phyloP scores from a whole-genome alignment of 2,329 filamentous ascomycete genomes.

The Aspergillus vadensis region DNA sequence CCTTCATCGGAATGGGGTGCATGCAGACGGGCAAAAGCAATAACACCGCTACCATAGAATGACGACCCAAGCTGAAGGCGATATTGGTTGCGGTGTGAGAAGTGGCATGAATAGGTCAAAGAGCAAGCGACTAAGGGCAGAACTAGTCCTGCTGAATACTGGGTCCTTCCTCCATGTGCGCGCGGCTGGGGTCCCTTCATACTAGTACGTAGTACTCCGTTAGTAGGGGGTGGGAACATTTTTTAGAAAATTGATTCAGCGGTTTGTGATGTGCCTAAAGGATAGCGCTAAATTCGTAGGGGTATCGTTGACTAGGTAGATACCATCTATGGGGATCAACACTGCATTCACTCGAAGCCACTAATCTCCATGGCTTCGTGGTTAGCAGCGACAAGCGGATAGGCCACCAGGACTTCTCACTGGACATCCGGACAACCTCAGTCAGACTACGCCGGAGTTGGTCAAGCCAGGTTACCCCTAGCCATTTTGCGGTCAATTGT shows the following conservation, averaged over 20 bases:
- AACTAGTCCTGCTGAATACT: no score
- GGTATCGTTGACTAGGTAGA: not conserved
- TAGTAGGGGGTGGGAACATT: not conserved
- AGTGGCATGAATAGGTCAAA: not conserved
- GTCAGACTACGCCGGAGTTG: not conserved
- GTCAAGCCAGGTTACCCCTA: not conserved
- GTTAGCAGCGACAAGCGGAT: not conserved
- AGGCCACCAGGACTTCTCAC: not conserved
- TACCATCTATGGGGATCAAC: conserved; percentile 14
- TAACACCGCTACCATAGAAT: not conserved
- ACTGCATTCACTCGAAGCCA: conserved; percentile 16
- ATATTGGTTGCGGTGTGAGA: not conserved
- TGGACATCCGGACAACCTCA: not conserved
- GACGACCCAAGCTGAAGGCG: not conserved
- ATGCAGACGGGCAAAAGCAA: conserved; percentile 5
- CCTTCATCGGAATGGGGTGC: not conserved
- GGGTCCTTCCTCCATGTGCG: conserved; percentile 1
- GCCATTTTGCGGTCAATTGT: conserved; percentile 2
- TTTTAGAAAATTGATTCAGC: not conserved
- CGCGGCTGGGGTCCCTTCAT: not conserved
- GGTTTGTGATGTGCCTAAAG: conserved; percentile 2
- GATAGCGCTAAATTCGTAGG: conserved; percentile 1
- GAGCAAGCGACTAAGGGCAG: not conserved
- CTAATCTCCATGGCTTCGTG: not conserved
- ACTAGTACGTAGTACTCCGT: no score